Conservation (phyloP, 2,329 filamentous ascomycete genomes). For the Bisporella sp. region DNA sequence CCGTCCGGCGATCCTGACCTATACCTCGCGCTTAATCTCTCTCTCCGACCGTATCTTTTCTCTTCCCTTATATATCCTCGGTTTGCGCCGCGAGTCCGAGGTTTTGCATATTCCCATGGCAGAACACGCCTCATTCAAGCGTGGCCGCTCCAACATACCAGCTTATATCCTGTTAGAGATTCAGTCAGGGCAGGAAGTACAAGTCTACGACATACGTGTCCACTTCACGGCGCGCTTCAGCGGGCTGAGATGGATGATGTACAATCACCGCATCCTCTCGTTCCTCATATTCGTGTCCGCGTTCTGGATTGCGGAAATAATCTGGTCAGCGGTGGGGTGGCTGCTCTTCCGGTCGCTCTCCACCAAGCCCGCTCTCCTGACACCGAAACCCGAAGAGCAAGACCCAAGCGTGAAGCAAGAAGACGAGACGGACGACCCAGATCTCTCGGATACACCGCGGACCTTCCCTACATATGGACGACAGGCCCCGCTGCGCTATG, state of each 20-base stretch:
- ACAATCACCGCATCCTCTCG: constrained; percentile 65
- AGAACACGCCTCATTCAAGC: constrained; percentile 60
- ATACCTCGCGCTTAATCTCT: constrained; percentile 64
- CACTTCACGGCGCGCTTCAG: constrained; percentile 67
- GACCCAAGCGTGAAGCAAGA: constrained; percentile 4
- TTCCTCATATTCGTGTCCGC: constrained; percentile 60
- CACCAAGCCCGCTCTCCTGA: constrained; percentile 1
- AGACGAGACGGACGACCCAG: constrained; percentile 23
- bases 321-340: constrained; percentile 62
- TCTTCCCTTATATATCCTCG: constrained; percentile 63
- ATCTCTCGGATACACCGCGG: constrained; percentile 35
- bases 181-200: constrained; percentile 46
- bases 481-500: constrained; percentile 35
- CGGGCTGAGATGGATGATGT: constrained; percentile 81
- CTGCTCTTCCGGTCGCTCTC: constrained; percentile 31
- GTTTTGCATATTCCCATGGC: constrained; percentile 63
- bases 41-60: constrained; percentile 56
- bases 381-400: constrained; percentile 13
- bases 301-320: constrained; percentile 74
- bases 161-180: constrained; percentile 40
- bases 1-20: constrained; percentile 71
- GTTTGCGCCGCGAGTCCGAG: constrained; percentile 56
- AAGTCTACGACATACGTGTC: constrained; percentile 67
- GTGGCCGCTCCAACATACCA: constrained; percentile 35
- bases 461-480: constrained; percentile 37